These are phyloP conservation scores for Penicillium sp. DNA, from an alignment of 2,329 filamentous ascomycete genomes.

Conservation along the genomic window DNA sequence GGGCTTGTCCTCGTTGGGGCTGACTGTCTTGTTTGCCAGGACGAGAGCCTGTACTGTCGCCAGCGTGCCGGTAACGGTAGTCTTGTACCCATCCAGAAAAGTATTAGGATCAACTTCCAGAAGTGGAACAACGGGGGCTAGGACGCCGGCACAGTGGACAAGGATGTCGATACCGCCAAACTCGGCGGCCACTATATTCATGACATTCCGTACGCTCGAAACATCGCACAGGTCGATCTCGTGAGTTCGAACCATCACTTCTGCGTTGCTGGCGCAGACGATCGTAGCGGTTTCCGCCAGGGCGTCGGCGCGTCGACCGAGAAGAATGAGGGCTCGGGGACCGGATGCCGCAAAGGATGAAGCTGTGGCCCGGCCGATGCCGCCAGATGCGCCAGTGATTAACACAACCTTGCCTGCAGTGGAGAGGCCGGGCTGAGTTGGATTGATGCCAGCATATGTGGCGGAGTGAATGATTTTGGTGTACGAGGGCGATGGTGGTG, in stretches of 20 bases:
- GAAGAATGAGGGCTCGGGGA: conserved; percentile 12
- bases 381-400: background rate
- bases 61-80: background rate
- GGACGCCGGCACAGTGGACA: conserved; percentile 9
- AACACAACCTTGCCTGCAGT: background rate
- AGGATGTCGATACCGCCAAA: conserved; percentile 13
- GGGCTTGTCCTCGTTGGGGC: background rate
- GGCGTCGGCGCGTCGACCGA: conserved; percentile 12
- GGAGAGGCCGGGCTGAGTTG: background rate
- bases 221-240: background rate
- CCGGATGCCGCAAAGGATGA: conserved; percentile 11
- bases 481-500: background rate
- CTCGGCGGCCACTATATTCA: conserved; percentile 6
- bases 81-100: conserved; percentile 1
- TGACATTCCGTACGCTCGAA: background rate
- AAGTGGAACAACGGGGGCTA: conserved; percentile 10
- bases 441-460: background rate
- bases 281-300: background rate
- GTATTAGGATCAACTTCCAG: conserved; percentile 5
- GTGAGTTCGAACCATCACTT: background rate
- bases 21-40: background rate
- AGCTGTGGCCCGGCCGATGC: conserved; percentile 8
- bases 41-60: background rate
- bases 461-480: background rate
- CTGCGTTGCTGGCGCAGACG: background rate